Evolutionary conservation across 2,329 filamentous ascomycete genomes (phyloP).

Genomic region (Chrysosporium keratinophilum): DNA sequence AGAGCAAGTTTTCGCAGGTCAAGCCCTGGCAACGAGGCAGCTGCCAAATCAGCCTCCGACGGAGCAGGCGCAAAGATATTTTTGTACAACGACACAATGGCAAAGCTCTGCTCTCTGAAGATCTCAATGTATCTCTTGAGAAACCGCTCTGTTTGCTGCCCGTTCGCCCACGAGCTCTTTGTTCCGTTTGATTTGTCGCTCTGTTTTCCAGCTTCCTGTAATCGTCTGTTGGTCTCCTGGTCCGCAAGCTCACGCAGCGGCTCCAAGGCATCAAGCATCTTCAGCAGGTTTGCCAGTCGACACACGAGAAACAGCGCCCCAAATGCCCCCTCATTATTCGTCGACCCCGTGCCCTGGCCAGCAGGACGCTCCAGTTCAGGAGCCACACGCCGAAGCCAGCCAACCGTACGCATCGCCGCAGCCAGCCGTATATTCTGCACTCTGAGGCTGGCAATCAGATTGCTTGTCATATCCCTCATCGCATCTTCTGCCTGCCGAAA

Average conservation of each 20-base stretch:
- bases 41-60: slow-evolving; percentile 25
- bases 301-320: slow-evolving; percentile 82
- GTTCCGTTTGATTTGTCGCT: slow-evolving; percentile 14
- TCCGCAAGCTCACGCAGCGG: slow-evolving; percentile 83
- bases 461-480: slow-evolving; percentile 78
- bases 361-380: slow-evolving; percentile 57
- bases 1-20: slow-evolving; percentile 18
- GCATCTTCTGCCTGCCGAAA: slow-evolving; percentile 68
- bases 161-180: slow-evolving; percentile 38
- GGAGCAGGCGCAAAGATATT: slow-evolving; percentile 65
- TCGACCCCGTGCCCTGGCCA: slow-evolving; percentile 21
- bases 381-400: slow-evolving; percentile 78
- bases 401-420: slow-evolving; percentile 77
- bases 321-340: slow-evolving; percentile 53
- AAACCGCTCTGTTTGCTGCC: slow-evolving; percentile 88
- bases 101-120: slow-evolving; percentile 94
- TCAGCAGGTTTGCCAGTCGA: slow-evolving; percentile 65
- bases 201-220: slow-evolving; percentile 21
- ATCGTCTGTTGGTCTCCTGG: slow-evolving; percentile 55
- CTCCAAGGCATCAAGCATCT: slow-evolving; percentile 70
- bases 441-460: slow-evolving; percentile 68
- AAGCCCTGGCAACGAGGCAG: slow-evolving; percentile 22
- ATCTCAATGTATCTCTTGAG: slow-evolving; percentile 94
- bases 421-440: slow-evolving; percentile 74
- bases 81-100: slow-evolving; percentile 86